phyloP scores from a whole-genome alignment of 805 yeast species.

The Candida awuae region DNA sequence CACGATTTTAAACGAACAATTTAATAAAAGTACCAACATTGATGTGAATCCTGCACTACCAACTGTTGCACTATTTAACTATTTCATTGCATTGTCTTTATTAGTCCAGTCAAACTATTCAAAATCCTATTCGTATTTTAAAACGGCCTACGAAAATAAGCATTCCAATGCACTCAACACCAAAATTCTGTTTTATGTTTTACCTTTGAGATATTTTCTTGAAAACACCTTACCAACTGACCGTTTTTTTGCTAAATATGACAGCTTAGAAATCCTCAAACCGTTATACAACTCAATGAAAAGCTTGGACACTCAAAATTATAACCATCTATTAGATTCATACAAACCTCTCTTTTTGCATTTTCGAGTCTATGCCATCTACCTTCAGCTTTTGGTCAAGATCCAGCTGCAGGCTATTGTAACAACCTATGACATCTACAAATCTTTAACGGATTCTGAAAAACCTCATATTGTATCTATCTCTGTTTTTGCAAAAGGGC shows the following conservation, averaged over 20 bases:
- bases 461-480: slow-evolving; percentile 7
- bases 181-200: slow-evolving; percentile 1
- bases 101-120: slow-evolving; percentile 6
- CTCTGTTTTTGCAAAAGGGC: background rate
- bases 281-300: slow-evolving; percentile 2
- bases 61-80: slow-evolving; percentile 4
- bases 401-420: background rate
- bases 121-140: slow-evolving; percentile 1
- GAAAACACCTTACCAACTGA: background rate
- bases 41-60: slow-evolving; percentile 4
- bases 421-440: background rate
- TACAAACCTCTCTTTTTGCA: slow-evolving; percentile 1
- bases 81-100: slow-evolving; percentile 2
- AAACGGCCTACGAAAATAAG: slow-evolving; percentile 3
- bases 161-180: slow-evolving; percentile 1
- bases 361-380: slow-evolving; percentile 3
- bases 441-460: background rate
- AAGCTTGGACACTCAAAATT: background rate
- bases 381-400: background rate
- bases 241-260: background rate
- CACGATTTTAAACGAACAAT: slow-evolving; percentile 1
- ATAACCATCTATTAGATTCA: background rate
- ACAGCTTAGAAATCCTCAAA: background rate
- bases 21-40: background rate
- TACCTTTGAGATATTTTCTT: background rate